Conservation (phyloP, 176 grass and related monocot genomes). For the Aegilops tauschii region DNA sequence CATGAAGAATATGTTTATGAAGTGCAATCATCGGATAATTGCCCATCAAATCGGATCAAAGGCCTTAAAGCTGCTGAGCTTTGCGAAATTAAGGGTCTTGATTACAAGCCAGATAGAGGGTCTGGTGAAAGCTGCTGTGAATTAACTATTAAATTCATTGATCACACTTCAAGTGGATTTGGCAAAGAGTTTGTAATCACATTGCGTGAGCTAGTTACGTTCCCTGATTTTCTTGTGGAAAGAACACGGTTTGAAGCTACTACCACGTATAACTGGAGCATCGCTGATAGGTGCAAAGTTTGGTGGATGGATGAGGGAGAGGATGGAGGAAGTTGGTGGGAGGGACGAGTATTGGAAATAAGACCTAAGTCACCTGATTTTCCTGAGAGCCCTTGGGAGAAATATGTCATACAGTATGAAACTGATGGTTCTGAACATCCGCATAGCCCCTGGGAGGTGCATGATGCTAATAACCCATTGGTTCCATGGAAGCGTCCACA, state of each 20-base stretch:
- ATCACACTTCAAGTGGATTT: conserved; percentile 51
- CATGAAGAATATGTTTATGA: conserved; percentile 69
- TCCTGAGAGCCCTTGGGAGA: conserved; percentile 95
- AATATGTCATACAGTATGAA: conserved; percentile 79
- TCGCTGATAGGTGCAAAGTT: conserved; percentile 83
- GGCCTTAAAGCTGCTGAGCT: conserved; percentile 73
- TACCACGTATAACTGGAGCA: conserved; percentile 65
- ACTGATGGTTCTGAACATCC: conserved; percentile 63
- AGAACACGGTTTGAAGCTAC: conserved; percentile 74
- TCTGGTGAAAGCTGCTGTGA: conserved; percentile 96
- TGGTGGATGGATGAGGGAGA: conserved; percentile 78
- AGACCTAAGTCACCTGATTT: conserved; percentile 72
- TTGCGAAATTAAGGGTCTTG: conserved; percentile 71
- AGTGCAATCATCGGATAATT: conserved; percentile 21
- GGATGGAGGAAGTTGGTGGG: conserved; percentile 92
- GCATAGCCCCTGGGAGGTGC: conserved; percentile 96
- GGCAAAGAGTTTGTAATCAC: conserved; percentile 62
- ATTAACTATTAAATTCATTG: conserved; percentile 61
- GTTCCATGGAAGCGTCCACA: conserved; percentile 76
- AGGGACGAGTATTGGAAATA: conserved; percentile 59
- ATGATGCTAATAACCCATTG: conserved; percentile 72
- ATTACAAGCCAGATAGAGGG: conserved; percentile 64
- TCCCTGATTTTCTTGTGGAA: conserved; percentile 96
- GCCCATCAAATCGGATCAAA: conserved; percentile 56
- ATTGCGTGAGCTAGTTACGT: conserved; percentile 64